phyloP scores from a whole-genome alignment of 352 stramenopile genomes.

The Globisporangium spiculum region DNA sequence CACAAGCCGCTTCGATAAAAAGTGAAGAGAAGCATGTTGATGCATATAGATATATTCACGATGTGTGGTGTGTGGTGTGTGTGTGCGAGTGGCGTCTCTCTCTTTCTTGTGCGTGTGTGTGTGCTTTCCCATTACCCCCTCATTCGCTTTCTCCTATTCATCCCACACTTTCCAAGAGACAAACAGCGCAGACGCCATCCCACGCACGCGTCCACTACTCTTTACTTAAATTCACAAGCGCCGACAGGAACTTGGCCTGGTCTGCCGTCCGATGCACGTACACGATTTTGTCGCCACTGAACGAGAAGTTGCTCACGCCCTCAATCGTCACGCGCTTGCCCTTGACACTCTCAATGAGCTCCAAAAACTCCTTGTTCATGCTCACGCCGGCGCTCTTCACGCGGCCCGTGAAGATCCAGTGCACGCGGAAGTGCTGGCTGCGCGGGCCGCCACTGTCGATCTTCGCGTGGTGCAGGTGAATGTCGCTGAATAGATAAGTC shows the following conservation, averaged over 20 bases:
- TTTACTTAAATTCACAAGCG: slow-evolving; percentile 76
- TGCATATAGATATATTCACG: slow-evolving; percentile 2
- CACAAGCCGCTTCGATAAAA: background rate
- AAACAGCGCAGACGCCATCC: background rate
- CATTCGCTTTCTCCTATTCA: background rate
- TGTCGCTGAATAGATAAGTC: slow-evolving; percentile 77
- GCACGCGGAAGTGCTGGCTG: slow-evolving; percentile 84
- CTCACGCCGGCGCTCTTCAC: slow-evolving; percentile 76
- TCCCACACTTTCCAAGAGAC: background rate
- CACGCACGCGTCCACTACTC: slow-evolving; percentile 26
- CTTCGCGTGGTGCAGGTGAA: slow-evolving; percentile 75
- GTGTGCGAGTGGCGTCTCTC: background rate
- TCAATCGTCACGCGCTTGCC: slow-evolving; percentile 77
- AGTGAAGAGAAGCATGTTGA: background rate
- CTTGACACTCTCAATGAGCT: slow-evolving; percentile 83
- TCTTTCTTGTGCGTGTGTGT: background rate
- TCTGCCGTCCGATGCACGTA: slow-evolving; percentile 87
- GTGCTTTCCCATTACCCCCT: background rate
- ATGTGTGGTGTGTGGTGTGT: background rate
- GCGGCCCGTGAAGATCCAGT: slow-evolving; percentile 76
- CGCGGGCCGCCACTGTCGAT: slow-evolving; percentile 78
- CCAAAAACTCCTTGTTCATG: slow-evolving; percentile 88
- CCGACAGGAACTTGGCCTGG: slow-evolving; percentile 85
- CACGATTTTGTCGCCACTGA: slow-evolving; percentile 86
- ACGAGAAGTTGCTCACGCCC: slow-evolving; percentile 86